Percentiles rank a stretch among this genome's conserved stretches.
phyloP scores from a whole-genome alignment of 2,329 filamentous ascomycete species.

The Dactylonectria estremocensis region DNA sequence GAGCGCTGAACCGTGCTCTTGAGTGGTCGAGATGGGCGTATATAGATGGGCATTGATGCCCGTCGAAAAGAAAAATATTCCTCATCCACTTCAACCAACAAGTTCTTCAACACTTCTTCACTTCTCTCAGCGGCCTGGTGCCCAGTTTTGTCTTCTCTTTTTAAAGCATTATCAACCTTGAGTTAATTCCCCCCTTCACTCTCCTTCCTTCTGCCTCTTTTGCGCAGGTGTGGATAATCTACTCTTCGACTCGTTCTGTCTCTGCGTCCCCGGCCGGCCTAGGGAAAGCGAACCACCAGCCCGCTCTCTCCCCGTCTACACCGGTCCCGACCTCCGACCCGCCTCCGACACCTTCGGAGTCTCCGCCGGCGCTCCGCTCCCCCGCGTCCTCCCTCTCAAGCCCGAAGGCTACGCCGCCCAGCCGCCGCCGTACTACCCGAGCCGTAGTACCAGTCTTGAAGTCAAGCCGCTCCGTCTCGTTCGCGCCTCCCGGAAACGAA shows the following conservation, averaged over 20 bases:
- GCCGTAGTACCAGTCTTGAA: constrained; percentile 32
- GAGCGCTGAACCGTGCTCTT: constrained; percentile 21
- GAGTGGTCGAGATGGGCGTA: constrained; percentile 13
- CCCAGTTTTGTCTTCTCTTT: constrained; percentile 10
- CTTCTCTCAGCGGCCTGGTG: constrained; percentile 27
- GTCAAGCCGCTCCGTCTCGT: constrained; percentile 41
- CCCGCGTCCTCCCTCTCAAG: constrained; percentile 40
- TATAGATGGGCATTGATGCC: constrained; percentile 31
- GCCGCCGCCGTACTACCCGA: constrained; percentile 38
- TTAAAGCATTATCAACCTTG: too few relatives aligned
- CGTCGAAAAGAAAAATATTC: constrained; percentile 1
- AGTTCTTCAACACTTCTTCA: constrained; percentile 5
- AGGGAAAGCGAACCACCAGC: constrained; percentile 33
- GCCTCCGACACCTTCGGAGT: constrained; percentile 29
- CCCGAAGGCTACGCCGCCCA: constrained; percentile 36
- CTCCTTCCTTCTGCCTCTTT: constrained; percentile 24
- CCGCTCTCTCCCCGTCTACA: constrained; percentile 35
- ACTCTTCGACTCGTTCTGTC: constrained; percentile 38
- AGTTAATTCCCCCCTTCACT: not conserved
- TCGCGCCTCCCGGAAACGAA: constrained; percentile 36
- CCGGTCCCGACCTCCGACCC: constrained; percentile 32
- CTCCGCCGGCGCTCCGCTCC: constrained; percentile 35
- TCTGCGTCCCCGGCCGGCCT: constrained; percentile 36
- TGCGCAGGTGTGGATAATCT: constrained; percentile 41
- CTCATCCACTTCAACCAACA: constrained; percentile 34